Percentiles rank a stretch among this genome's conserved stretches.
Conservation (phyloP, 208 protist species). For the Lotmaria passim region DNA sequence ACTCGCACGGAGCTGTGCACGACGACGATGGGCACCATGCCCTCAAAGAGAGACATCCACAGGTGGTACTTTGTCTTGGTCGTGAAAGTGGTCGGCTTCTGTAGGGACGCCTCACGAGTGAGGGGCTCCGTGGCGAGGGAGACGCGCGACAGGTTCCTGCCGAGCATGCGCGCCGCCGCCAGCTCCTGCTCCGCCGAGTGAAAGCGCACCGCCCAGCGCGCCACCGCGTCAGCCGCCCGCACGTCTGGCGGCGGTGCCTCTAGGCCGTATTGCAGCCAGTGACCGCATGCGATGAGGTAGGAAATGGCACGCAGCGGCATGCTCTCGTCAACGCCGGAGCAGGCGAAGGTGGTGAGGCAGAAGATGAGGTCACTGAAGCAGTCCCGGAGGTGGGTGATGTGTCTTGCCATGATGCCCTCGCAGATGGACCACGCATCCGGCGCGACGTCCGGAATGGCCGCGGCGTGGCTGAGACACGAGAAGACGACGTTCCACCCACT, state of each 20-base stretch:
- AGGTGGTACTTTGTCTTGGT: constrained; percentile 76
- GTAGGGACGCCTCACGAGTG: constrained; percentile 41
- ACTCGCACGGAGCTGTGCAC: constrained; percentile 75
- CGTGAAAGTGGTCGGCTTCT: constrained; percentile 54
- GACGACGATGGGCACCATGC: constrained; percentile 74
- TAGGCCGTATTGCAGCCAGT: constrained; percentile 87
- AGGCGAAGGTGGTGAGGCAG: constrained; percentile 85
- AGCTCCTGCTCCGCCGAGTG: constrained; percentile 53
- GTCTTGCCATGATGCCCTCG: constrained; percentile 60
- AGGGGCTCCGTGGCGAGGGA: constrained; percentile 56
- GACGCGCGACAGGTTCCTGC: constrained; percentile 47
- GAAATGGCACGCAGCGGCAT: constrained; percentile 72
- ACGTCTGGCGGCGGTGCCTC: constrained; percentile 64
- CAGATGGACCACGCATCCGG: constrained; percentile 67
- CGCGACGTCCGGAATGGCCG: constrained; percentile 79
- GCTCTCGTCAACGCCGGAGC: constrained; percentile 49
- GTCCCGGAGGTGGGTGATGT: constrained; percentile 73
- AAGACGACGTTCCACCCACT: constrained; percentile 89
- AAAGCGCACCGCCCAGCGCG: constrained; percentile 67
- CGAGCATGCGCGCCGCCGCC: constrained; percentile 28
- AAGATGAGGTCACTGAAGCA: constrained; percentile 87
- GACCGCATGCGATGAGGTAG: constrained; percentile 74
- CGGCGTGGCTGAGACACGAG: constrained; percentile 78
- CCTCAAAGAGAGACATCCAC: constrained; percentile 86
- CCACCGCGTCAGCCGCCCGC: constrained; percentile 41